phyloP scores from a whole-genome alignment of 345 rosid genomes.

The Linum tenue region DNA sequence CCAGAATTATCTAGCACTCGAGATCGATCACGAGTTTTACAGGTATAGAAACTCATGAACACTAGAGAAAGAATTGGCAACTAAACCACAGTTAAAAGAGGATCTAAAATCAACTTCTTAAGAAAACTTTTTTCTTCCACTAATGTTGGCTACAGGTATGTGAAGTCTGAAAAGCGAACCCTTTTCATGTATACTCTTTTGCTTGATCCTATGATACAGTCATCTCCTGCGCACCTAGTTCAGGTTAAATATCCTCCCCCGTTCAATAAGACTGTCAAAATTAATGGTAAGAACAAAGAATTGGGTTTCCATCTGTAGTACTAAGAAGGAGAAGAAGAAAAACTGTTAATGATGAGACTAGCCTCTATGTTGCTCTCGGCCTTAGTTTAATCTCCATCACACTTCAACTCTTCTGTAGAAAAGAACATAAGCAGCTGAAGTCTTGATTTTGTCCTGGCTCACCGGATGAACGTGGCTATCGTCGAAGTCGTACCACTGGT shows the following conservation, averaged over 20 bases:
- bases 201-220: too few species aligned
- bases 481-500: conserved; percentile 85
- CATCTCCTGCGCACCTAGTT: too few species aligned
- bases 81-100: neutral
- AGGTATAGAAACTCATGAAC: too few species aligned
- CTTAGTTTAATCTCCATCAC: conserved; percentile 19
- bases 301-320: too few species aligned
- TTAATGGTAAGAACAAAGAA: too few species aligned
- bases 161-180: neutral
- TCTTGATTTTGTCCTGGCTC: conserved; percentile 74
- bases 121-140: conserved; percentile 7
- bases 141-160: conserved; percentile 12
- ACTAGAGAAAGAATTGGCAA: too few species aligned
- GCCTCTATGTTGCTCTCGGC: neutral
- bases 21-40: too few species aligned
- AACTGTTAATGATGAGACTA: too few species aligned
- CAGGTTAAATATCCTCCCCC: too few species aligned
- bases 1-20: too few species aligned
- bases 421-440: conserved; percentile 90
- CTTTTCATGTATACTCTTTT: conserved; percentile 8
- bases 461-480: conserved; percentile 73
- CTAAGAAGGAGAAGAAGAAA: too few species aligned
- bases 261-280: too few species aligned
- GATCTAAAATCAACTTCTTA: conserved; percentile 13
- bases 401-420: conserved; percentile 82